These are phyloP conservation scores for Acacia confusa DNA, from an alignment of 306 rosid genomes.

Conservation along the genomic window DNA sequence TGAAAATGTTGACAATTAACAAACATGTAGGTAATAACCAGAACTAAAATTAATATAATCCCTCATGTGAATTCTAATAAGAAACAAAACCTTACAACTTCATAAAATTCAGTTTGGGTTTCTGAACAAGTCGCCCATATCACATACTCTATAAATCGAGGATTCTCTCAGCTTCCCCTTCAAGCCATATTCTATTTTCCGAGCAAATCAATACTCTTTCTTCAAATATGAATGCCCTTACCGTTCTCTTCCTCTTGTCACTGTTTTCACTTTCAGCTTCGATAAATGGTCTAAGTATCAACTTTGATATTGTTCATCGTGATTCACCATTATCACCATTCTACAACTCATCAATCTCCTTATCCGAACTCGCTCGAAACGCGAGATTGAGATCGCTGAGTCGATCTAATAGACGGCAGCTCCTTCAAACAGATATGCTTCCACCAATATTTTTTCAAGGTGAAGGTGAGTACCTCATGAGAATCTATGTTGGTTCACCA, in stretches of 20 bases:
- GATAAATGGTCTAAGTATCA: not conserved
- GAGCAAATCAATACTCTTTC: not conserved
- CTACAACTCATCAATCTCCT: not conserved
- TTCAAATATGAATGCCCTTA: not conserved
- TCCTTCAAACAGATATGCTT: not conserved
- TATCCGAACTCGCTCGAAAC: not conserved
- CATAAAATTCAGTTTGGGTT: no score
- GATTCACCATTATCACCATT: constrained; percentile 1
- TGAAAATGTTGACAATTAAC: not conserved
- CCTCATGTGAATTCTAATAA: not conserved
- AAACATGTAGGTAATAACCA: not conserved
- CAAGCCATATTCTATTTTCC: no score
- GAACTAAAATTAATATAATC: not conserved
- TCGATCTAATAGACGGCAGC: not conserved
- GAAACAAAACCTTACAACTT: not conserved
- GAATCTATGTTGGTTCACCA: constrained; percentile 12
- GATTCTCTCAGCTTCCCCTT: no score
- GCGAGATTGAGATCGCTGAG: not conserved
- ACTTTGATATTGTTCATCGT: not conserved
- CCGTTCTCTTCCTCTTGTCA: not conserved
- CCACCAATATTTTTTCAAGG: not conserved
- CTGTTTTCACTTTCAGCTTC: not conserved
- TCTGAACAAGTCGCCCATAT: not conserved
- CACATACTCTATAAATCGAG: not conserved
- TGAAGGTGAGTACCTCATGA: not conserved